Percentiles rank a stretch among this genome's conserved stretches.
phyloP scores from a whole-genome alignment of 106 monocot genomes.

The Dendrobium huoshanense region DNA sequence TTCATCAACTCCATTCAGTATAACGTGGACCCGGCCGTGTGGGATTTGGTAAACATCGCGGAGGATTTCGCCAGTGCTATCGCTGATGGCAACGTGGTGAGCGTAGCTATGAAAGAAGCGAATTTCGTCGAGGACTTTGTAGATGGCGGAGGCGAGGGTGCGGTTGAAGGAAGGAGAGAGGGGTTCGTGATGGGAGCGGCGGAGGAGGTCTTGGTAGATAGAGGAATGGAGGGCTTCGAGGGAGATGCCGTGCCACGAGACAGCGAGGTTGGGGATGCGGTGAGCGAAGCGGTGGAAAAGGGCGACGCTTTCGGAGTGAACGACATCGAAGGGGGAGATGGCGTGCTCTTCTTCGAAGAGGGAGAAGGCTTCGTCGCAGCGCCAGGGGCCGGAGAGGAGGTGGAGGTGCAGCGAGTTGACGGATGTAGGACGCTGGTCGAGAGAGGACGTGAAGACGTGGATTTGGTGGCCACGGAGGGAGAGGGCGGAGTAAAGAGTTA shows the following conservation, averaged over 20 bases:
- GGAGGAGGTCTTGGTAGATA: constrained; percentile 70
- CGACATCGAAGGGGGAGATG: constrained; percentile 61
- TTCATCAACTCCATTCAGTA: constrained; percentile 93
- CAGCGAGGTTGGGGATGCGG: constrained; percentile 63
- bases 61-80: constrained; percentile 81
- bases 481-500: constrained; percentile 69
- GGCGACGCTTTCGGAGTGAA: constrained; percentile 91
- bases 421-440: background rate
- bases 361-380: constrained; percentile 58
- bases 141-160: constrained; percentile 37
- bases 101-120: constrained; percentile 84
- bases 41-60: constrained; percentile 94
- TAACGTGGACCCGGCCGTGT: constrained; percentile 63
- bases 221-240: constrained; percentile 73
- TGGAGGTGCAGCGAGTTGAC: constrained; percentile 19
- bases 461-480: constrained; percentile 65
- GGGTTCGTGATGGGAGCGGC: constrained; percentile 33
- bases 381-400: constrained; percentile 58
- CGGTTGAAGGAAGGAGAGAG: constrained; percentile 38
- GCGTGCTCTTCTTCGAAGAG: constrained; percentile 49
- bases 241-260: constrained; percentile 91
- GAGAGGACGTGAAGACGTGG: constrained; percentile 76
- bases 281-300: constrained; percentile 54
- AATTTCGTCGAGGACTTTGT: constrained; percentile 73
- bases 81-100: constrained; percentile 91